phyloP scores from a whole-genome alignment of 2,329 filamentous ascomycete species.

The Diaporthe citrichinensis region DNA sequence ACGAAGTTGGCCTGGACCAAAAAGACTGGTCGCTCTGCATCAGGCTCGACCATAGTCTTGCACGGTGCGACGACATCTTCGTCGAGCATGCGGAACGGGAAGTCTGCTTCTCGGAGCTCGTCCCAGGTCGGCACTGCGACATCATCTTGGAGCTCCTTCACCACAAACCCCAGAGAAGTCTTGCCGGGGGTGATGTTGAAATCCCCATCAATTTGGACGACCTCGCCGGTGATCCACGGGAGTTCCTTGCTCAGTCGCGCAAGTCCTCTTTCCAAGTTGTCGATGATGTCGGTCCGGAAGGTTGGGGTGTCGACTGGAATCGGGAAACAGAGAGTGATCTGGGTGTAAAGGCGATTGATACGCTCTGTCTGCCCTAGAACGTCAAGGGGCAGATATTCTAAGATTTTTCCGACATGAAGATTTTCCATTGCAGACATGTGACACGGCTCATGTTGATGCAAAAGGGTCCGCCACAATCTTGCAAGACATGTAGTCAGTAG shows the following conservation, averaged over 20 bases:
- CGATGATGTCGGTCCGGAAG: slow-evolving; percentile 47
- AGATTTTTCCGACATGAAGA: fast-evolving
- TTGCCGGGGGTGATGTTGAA: slow-evolving; percentile 55
- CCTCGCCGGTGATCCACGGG: slow-evolving; percentile 63
- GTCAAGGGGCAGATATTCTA: slow-evolving; percentile 50
- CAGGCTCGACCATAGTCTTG: slow-evolving; percentile 53
- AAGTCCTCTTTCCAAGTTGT: slow-evolving; percentile 54
- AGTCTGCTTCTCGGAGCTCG: slow-evolving; percentile 53
- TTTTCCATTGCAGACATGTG: not conserved
- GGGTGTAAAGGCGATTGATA: slow-evolving; percentile 60
- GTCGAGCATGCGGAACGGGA: slow-evolving; percentile 64
- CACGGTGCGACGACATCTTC: slow-evolving; percentile 58
- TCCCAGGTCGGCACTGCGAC: slow-evolving; percentile 54
- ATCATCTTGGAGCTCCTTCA: slow-evolving; percentile 60
- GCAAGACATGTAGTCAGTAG: too few species aligned
- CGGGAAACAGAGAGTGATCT: slow-evolving; percentile 58
- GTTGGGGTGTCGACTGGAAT: slow-evolving; percentile 43
- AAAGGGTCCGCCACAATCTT: too few species aligned
- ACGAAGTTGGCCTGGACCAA: slow-evolving; percentile 64
- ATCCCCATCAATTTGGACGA: slow-evolving; percentile 52
- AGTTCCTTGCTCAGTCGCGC: slow-evolving; percentile 55
- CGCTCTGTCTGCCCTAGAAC: slow-evolving; percentile 57
- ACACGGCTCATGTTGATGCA: too few species aligned
- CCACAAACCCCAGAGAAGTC: slow-evolving; percentile 52
- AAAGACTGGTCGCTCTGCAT: slow-evolving; percentile 55